Evolutionary conservation across 371 early-diverging fungal genomes (phyloP).

Genomic region (Nematocida ironsii): DNA sequence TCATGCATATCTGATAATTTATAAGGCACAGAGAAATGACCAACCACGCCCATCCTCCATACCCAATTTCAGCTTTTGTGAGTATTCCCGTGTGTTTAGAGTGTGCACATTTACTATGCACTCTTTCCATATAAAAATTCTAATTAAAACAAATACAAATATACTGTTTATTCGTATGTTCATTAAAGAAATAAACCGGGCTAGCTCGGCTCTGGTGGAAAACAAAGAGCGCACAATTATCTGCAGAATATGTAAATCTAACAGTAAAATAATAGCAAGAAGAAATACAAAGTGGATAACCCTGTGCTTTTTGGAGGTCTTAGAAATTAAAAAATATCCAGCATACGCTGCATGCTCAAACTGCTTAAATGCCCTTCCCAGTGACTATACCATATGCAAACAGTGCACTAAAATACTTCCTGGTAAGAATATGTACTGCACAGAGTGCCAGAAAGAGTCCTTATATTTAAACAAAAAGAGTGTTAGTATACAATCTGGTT

Average conservation of each 20-base stretch:
- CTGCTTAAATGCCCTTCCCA: constrained; percentile 44
- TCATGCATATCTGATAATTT: constrained; percentile 27
- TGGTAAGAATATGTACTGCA: neutral
- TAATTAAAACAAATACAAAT: constrained; percentile 17
- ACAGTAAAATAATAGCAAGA: constrained; percentile 24
- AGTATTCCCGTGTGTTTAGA: neutral
- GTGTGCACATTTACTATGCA: constrained; percentile 55
- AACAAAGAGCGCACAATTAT: constrained; percentile 1
- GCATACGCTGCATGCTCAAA: constrained; percentile 46
- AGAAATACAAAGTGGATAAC: constrained; percentile 36
- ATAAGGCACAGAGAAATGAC: neutral
- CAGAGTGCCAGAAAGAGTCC: no score
- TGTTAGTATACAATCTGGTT: no score
- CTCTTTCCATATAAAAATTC: constrained; percentile 51
- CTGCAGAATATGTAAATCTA: constrained; percentile 24
- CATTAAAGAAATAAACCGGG: constrained; percentile 11
- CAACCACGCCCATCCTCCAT: constrained; percentile 35
- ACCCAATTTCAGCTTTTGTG: constrained; percentile 8
- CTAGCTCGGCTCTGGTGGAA: neutral
- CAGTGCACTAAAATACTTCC: constrained; percentile 16
- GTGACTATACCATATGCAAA: constrained; percentile 14
- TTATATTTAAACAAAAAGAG: no score
- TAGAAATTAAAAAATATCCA: constrained; percentile 15
- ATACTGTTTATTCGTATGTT: constrained; percentile 7
- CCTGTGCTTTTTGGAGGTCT: constrained; percentile 17